Conservation (phyloP, 352 stramenopile genomes). For the Pythium plurisporium region DNA sequence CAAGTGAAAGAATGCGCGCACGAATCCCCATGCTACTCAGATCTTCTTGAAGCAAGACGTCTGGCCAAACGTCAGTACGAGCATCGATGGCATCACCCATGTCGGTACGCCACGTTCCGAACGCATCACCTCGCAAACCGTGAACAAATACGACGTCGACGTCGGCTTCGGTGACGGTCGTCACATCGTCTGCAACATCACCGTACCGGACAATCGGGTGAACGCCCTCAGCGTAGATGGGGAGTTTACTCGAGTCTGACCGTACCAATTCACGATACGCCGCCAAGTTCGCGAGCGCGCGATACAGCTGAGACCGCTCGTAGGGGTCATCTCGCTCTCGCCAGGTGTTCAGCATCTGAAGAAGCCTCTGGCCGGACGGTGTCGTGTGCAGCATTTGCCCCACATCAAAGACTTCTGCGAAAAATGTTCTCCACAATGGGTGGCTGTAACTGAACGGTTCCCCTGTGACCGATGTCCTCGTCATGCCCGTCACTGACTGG, state of each 20-base stretch:
- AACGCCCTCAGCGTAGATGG: constrained; percentile 74
- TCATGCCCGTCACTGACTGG: background rate
- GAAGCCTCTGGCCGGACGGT: constrained; percentile 35
- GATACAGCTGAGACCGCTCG: constrained; percentile 70
- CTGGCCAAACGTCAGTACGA: constrained; percentile 69
- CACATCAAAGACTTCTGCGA: constrained; percentile 53
- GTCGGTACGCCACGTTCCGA: constrained; percentile 76
- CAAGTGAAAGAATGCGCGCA: constrained; percentile 65
- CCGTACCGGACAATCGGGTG: constrained; percentile 55
- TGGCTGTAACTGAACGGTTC: constrained; percentile 1
- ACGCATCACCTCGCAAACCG: constrained; percentile 73
- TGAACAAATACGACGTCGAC: constrained; percentile 85
- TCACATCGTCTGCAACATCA: background rate
- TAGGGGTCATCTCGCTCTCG: constrained; percentile 47
- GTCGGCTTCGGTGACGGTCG: constrained; percentile 1
- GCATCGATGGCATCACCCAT: constrained; percentile 57
- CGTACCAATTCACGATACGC: constrained; percentile 48
- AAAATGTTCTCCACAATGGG: constrained; percentile 23
- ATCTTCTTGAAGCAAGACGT: constrained; percentile 58
- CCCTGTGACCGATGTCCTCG: background rate
- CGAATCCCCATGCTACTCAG: constrained; percentile 37
- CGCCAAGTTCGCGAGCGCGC: constrained; percentile 58
- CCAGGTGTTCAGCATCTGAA: constrained; percentile 39
- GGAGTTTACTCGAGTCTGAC: constrained; percentile 26
- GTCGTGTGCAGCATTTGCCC: constrained; percentile 43